A percentile compares a stretch with the other conserved stretches of the same genome.
These are phyloP conservation scores for Cairneyella variabilis DNA, from an alignment of 495 filamentous ascomycete genomes.

Conservation along the genomic window DNA sequence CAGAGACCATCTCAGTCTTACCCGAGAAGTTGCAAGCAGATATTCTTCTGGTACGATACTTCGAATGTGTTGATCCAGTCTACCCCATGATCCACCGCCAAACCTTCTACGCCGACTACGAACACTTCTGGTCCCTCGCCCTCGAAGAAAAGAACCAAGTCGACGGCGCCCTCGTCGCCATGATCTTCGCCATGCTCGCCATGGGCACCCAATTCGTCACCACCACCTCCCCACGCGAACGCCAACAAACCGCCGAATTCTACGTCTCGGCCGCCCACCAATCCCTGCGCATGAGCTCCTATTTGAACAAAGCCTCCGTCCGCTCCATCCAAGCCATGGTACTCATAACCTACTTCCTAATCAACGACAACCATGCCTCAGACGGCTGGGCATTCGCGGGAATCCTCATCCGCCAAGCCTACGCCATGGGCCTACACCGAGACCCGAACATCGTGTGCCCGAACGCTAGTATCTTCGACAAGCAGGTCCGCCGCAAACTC, in stretches of 20 bases:
- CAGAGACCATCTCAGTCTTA: conserved; percentile 66
- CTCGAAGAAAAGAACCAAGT: conserved; percentile 43
- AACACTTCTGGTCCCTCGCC: conserved; percentile 60
- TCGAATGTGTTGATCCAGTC: conserved; percentile 68
- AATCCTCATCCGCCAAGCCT: conserved; percentile 65
- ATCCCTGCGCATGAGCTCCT: conserved; percentile 61
- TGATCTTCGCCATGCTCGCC: conserved; percentile 67
- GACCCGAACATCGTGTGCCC: conserved; percentile 67
- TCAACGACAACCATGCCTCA: conserved; percentile 73
- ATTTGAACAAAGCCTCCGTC: conserved; percentile 61
- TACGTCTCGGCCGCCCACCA: conserved; percentile 72
- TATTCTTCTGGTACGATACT: conserved; percentile 64
- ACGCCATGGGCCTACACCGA: conserved; percentile 71
- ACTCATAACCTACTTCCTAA: conserved; percentile 68
- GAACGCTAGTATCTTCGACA: conserved; percentile 55
- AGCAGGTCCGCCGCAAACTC: conserved; percentile 65
- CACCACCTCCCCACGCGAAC: conserved; percentile 47
- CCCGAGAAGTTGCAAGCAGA: conserved; percentile 69
- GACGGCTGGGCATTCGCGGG: conserved; percentile 75
- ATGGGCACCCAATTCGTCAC: conserved; percentile 69
- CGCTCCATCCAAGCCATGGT: conserved; percentile 72
- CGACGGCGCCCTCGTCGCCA: conserved; percentile 58
- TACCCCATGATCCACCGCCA: conserved; percentile 69
- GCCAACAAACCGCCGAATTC: conserved; percentile 69
- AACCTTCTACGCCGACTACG: conserved; percentile 66